Base-by-base conservation (phyloP, 1,284 basidiomycete species). In the Malassezia slooffiae region DNA sequence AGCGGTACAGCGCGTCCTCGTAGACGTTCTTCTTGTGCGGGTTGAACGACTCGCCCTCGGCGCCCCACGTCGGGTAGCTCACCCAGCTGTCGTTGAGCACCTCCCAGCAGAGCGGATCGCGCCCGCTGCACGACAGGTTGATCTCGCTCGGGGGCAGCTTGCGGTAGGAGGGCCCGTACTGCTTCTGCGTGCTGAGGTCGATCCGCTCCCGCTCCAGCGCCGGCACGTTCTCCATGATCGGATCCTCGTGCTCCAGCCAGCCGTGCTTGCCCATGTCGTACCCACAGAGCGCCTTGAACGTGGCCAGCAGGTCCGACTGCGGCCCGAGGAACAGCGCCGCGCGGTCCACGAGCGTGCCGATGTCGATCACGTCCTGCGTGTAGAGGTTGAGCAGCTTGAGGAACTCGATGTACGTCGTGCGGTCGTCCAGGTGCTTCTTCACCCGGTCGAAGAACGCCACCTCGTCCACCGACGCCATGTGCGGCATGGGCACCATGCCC, bases 1-100 rank as follows among this genome's bases (percentile, higher is more conserved):
- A 84, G 70, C 86, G 86, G 74, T 97, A 90, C 44, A 97, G 76
- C 0, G 86, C 85, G 63, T 96, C 90, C 72, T 97, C 93, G 70
- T 86, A 96, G 3, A 81, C 78, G 70, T 95, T 99, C 75, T 96
- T 96, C 76, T 91, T 91, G 72, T 95, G 88, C 5, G 90, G 79
- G 47, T 88, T 79, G 72, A 96, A 96, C 1, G 85, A 79, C 57
- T 93, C 87, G 62, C 96, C 93, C 50, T 91, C 95, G 17, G 83
- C 81, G 15, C 86, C 87, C 87, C 88, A 95, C 0, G 87, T 91
- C 1, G 91, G 91, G 70, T 97, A 89, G 16, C 89, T 93, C 20
- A 96, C 86, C 67, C 64, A 67, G 22, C 43, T 40, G 40, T 69
- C 64, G 54, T 69, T 99, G 43, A 99, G 79, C 15, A 99, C 89